Base-by-base conservation (phyloP, 768 basidiomycete genomes). In the Lentinula raphanica region DNA sequence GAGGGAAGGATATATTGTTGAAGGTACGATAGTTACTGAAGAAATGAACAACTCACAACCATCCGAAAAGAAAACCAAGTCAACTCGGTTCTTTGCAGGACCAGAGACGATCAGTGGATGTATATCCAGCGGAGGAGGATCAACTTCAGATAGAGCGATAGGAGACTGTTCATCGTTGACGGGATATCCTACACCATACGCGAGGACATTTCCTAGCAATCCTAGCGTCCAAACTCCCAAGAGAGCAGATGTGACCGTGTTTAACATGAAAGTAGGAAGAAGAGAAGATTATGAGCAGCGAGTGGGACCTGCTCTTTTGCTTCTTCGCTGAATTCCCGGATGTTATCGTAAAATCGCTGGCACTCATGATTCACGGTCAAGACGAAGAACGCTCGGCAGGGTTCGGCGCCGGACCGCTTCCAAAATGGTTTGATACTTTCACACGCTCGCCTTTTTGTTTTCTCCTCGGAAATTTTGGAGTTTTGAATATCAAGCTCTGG, bases 51-150 rank as follows among this genome's bases (percentile, higher is more conserved):
- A 76, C 87, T 59, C 68, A 90, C 89, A 91, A 32, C 90, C 89
- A 61, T 91, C 88, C 0, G 82, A 79, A 68, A 91, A 90, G 71
- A 91, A 91, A 11, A 88, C 82, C 8, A 92, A 71, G 71, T 90
- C 84, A 25, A 90, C 80, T 17, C 90, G 81, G 66, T 91, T 91
- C 36, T 67, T 66, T 11, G 83, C 77, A 7, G 81, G 74, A 0
- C 89, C 89, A 31, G 88, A 86, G 5, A 79, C 71, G 27, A 82
- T 72, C 25, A 91, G 74, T 42, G 85, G 83, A 9, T 76, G 62
- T 7, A 89, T 65, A 58, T 86, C 78, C 35, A 88, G 71, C 2
- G 76, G 74, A 1, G 84, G 85, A 27, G 62, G 62, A 5, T 65
- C 62, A 15, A 23, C 45, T 27, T 17, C 25, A 0, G 8, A 2